Percentiles rank a stretch among this genome's conserved stretches.
phyloP scores from a whole-genome alignment of 2,329 filamentous ascomycete species.

The Colletotrichum sp. region DNA sequence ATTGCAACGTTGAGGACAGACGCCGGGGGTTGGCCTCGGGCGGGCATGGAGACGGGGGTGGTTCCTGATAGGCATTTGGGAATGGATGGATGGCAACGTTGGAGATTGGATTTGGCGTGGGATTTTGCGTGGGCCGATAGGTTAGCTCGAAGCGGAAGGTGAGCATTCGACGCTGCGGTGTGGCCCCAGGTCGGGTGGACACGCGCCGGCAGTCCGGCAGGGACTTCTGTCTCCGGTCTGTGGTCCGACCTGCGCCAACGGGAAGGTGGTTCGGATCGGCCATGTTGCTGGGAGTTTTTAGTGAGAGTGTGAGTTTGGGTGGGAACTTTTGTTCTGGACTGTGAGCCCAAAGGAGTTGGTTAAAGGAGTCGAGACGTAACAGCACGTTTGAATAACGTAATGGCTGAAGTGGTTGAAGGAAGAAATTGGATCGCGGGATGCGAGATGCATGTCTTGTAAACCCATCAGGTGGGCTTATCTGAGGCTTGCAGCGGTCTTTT shows the following conservation, averaged over 20 bases:
- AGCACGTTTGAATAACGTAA: background rate
- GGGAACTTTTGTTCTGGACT: background rate
- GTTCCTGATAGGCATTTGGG: background rate
- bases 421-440: background rate
- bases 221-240: slow-evolving; percentile 3
- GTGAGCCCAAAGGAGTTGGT: background rate
- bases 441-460: no score
- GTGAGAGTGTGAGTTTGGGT: background rate
- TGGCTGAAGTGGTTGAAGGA: fast-evolving
- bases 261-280: slow-evolving; percentile 1
- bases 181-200: background rate
- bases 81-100: background rate
- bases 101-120: background rate
- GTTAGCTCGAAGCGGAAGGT: slow-evolving; percentile 17
- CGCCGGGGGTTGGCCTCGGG: background rate
- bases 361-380: background rate
- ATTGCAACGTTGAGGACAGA: background rate
- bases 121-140: background rate
- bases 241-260: slow-evolving; percentile 3
- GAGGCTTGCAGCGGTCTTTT: background rate
- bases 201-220: slow-evolving; percentile 9
- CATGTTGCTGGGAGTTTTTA: background rate
- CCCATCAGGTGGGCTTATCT: background rate
- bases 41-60: background rate
- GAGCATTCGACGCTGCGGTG: background rate